Percentiles rank a stretch among this genome's conserved stretches.
phyloP scores from a whole-genome alignment of 148 eudicot genomes.

The Pharnaceum exiguum region DNA sequence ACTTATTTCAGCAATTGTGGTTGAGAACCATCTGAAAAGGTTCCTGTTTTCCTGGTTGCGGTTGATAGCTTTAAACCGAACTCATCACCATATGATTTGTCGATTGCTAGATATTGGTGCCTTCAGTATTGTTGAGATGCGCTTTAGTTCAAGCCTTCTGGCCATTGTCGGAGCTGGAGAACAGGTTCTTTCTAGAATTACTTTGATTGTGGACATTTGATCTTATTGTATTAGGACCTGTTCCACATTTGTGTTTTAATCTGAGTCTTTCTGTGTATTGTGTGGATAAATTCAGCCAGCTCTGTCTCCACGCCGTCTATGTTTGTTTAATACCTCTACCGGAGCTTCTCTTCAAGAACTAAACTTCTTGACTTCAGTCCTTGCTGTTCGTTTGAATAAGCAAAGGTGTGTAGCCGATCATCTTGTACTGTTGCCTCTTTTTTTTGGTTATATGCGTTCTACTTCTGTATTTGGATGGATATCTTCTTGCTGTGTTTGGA shows the following conservation, averaged over 20 bases:
- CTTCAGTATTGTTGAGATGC: constrained; percentile 84
- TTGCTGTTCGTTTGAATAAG: constrained; percentile 71
- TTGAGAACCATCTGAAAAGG: too few relatives aligned
- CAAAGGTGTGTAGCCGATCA: constrained; percentile 42
- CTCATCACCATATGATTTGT: too few relatives aligned
- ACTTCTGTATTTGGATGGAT: neutral
- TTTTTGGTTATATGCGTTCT: neutral
- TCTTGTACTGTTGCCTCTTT: neutral
- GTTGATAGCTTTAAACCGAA: too few relatives aligned
- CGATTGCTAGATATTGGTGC: constrained; percentile 69
- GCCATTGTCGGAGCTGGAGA: constrained; percentile 99
- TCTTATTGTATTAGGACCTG: constrained; percentile 11
- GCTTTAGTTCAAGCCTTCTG: constrained; percentile 73
- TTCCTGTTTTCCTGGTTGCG: too few relatives aligned
- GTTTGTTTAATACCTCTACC: constrained; percentile 68
- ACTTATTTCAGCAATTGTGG: too few relatives aligned
- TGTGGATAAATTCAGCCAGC: constrained; percentile 56
- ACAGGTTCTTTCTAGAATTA: constrained; percentile 49
- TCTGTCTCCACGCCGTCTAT: constrained; percentile 88
- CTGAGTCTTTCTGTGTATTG: constrained; percentile 10
- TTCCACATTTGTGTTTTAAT: constrained; percentile 13
- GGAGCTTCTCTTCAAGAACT: constrained; percentile 66
- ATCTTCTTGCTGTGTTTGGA: neutral
- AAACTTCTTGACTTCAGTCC: constrained; percentile 83
- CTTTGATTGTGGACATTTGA: neutral